Percentiles rank a stretch among this genome's conserved stretches.
Conservation (phyloP, 345 rosid species). For the Eucalyptus pauciflora region DNA sequence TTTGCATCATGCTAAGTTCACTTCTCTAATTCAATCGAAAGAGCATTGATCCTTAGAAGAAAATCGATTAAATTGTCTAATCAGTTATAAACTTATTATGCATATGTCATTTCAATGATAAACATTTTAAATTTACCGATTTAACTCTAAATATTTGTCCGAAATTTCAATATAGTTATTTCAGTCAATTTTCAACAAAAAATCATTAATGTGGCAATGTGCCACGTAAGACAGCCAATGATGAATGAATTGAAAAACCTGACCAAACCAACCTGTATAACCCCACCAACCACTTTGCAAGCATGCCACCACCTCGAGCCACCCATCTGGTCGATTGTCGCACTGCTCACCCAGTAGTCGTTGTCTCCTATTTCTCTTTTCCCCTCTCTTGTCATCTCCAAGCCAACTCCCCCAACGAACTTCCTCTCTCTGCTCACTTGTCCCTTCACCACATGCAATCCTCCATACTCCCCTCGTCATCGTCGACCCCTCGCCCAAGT, state of each 20-base stretch:
- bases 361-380: background rate
- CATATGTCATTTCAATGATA: accelerated
- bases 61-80: background rate
- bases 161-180: no score
- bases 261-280: background rate
- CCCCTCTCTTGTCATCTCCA: background rate
- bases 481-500: background rate
- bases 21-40: background rate
- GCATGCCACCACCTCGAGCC: background rate
- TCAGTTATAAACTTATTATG: accelerated
- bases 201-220: accelerated
- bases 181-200: accelerated
- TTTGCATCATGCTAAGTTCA: background rate
- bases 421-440: background rate
- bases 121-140: no score
- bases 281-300: background rate
- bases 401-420: background rate
- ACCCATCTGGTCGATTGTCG: background rate
- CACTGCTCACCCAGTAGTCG: background rate
- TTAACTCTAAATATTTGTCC: no score
- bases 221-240: accelerated
- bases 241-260: background rate
- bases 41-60: background rate
- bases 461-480: background rate
- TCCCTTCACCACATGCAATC: background rate